Evolutionary conservation across 306 rosid species (phyloP).

Genomic region (Hippophae tibetana): DNA sequence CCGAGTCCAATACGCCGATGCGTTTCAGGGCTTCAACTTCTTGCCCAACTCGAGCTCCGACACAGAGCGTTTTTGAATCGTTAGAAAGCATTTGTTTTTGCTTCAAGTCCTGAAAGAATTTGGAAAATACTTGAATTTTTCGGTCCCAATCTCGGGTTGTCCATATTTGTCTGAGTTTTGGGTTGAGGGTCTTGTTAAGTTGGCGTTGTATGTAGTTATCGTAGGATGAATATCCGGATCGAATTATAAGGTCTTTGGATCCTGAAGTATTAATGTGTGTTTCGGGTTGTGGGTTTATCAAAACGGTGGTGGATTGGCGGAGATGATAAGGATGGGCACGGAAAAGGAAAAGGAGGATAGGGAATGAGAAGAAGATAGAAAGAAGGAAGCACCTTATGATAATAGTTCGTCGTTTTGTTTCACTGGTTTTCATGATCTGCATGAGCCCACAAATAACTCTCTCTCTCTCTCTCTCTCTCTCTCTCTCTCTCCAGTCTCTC

Average conservation of each 20-base stretch:
- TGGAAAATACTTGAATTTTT: conserved; percentile 55
- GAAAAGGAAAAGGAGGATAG: conserved; percentile 1
- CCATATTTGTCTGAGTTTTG: conserved; percentile 71
- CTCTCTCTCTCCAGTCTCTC: neutral
- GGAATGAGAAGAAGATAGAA: conserved; percentile 45
- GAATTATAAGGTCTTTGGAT: conserved; percentile 40
- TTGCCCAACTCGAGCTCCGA: conserved; percentile 87
- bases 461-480: neutral
- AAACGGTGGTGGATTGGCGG: conserved; percentile 2
- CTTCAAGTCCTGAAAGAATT: conserved; percentile 39
- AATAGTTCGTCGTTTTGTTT: conserved; percentile 20
- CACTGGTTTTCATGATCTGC: conserved; percentile 39
- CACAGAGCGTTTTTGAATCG: conserved; percentile 48
- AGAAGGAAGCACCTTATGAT: conserved; percentile 38
- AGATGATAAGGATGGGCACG: conserved; percentile 8
- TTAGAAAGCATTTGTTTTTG: conserved; percentile 25
- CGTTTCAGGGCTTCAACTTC: conserved; percentile 72
- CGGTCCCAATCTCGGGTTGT: conserved; percentile 92
- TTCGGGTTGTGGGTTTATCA: neutral
- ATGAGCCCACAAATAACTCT: neutral
- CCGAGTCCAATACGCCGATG: conserved; percentile 52
- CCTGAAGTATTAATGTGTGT: neutral
- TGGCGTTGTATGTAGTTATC: conserved; percentile 65
- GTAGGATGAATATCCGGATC: conserved; percentile 86
- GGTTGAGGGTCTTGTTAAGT: conserved; percentile 84